Evolutionary conservation across 176 grass and related monocot genomes (phyloP), one percentile per base, ranked within the genome.

Genomic region (Eremochloa ophiuroides): DNA sequence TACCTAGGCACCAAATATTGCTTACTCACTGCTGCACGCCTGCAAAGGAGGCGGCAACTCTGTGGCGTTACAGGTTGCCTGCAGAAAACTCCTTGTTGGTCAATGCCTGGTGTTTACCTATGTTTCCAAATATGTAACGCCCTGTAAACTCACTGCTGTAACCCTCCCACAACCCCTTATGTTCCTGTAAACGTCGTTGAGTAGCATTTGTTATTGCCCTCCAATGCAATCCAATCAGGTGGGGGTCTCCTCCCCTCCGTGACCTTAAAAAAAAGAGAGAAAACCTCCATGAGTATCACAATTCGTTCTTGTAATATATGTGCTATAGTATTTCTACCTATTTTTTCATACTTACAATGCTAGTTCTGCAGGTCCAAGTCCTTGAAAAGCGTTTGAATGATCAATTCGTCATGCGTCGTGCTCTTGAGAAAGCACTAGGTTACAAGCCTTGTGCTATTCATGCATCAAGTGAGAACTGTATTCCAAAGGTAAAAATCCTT

Each of bases 351-450:
- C 20, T 65, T 26, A 76, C 35, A 5, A 50, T 48, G 73, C 27
- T 88, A 43, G 9, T 71, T 50, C 72, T 80, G 38, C 88, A 99
- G 96, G 89, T 99, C 41, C 93, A 91, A 40, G 73, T 90, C 77
- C 93, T 99, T 69, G 96, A 91, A 80, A 80, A 91, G 85, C 71
- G 89, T 82, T 84, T 98, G 4, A 84, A 91, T 53, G 93, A 95
- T 85, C 93, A 98, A 55, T 95, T 98, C 39, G 38, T 83, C 22
- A 67, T 95, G 61, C 91, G 87, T 17, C 62, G 58, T 51, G 93
- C 82, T 76, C 76, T 98, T 6, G 96, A 99, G 86, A 95, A 93
- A 65, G 86, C 93, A 53, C 41, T 99, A 87, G 86, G 82, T 25
- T 82, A 88, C 75, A 91, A 86, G 61, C 86, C 86, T 29, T 71